A percentile compares a stretch with the other conserved stretches of the same genome.
Conservation (phyloP, 352 stramenopile genomes). For the Phytopythium aichiense region DNA sequence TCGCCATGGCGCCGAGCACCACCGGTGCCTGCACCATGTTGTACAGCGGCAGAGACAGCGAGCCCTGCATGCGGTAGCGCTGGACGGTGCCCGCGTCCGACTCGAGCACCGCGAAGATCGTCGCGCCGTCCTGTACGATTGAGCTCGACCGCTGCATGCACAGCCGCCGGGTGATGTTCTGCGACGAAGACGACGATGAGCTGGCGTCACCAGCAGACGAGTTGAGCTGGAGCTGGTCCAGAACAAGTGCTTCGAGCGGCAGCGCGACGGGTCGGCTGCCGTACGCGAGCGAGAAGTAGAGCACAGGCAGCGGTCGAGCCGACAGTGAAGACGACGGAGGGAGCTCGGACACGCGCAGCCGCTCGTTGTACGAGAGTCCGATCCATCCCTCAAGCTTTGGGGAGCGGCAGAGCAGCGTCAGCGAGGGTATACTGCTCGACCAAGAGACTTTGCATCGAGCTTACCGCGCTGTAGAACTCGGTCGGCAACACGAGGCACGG, state of each 20-base stretch:
- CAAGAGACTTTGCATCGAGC: not conserved
- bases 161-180: slow-evolving; percentile 13
- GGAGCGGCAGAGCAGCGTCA: not conserved
- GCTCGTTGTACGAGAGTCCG: slow-evolving; percentile 38
- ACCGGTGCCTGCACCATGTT: slow-evolving; percentile 68
- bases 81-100: slow-evolving; percentile 33
- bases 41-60: slow-evolving; percentile 43
- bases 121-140: slow-evolving; percentile 49
- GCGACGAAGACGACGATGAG: slow-evolving; percentile 3
- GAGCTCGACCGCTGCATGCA: slow-evolving; percentile 55
- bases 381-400: slow-evolving; percentile 50
- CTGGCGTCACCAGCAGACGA: not conserved
- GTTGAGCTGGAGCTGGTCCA: slow-evolving; percentile 25
- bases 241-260: slow-evolving; percentile 39
- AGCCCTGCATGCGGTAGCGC: slow-evolving; percentile 48
- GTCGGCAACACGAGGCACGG: slow-evolving; percentile 52
- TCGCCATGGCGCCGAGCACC: slow-evolving; percentile 55
- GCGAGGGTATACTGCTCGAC: not conserved
- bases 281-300: slow-evolving; percentile 48
- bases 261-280: slow-evolving; percentile 22
- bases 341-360: slow-evolving; percentile 43
- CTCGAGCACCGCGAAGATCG: slow-evolving; percentile 40
- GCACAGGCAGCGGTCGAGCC: slow-evolving; percentile 19
- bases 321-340: not conserved
- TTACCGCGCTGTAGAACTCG: slow-evolving; percentile 63